phyloP scores from a whole-genome alignment of 768 basidiomycete genomes.

The Panus rudis region DNA sequence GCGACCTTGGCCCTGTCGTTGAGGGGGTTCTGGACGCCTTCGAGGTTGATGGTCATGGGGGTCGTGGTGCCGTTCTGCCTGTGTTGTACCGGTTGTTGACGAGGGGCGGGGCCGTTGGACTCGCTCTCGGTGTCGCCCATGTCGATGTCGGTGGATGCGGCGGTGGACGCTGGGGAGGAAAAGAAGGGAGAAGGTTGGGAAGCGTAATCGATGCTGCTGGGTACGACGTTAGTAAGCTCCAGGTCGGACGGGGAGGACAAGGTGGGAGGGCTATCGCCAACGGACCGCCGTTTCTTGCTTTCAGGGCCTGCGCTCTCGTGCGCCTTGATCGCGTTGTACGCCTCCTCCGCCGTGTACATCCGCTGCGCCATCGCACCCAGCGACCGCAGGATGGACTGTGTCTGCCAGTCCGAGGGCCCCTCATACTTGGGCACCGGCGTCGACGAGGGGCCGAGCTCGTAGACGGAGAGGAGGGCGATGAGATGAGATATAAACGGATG shows the following conservation, averaged over 20 bases:
- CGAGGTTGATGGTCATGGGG: constrained; percentile 46
- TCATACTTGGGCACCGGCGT: constrained; percentile 48
- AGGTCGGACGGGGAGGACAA: constrained; percentile 14
- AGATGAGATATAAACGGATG: constrained; percentile 45
- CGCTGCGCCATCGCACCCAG: constrained; percentile 43
- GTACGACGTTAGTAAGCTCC: constrained; percentile 11
- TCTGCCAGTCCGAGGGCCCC: constrained; percentile 53
- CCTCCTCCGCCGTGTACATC: constrained; percentile 50
- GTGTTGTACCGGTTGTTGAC: constrained; percentile 5
- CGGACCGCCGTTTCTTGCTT: constrained; percentile 38
- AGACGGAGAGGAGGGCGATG: constrained; percentile 50
- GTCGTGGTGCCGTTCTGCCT: constrained; percentile 20
- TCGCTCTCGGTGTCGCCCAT: constrained; percentile 15
- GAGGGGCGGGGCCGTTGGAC: constrained; percentile 17
- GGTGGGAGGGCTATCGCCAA: constrained; percentile 23
- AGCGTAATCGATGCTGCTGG: constrained; percentile 2
- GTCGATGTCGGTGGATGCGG: constrained; percentile 11
- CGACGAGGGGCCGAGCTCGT: constrained; percentile 44
- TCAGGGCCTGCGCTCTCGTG: constrained; percentile 34
- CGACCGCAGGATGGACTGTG: constrained; percentile 47
- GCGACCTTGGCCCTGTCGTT: too few relatives aligned
- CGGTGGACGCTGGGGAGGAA: constrained; percentile 20
- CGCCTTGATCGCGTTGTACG: constrained; percentile 33
- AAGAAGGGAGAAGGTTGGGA: constrained; percentile 17
- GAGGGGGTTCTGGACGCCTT: constrained; percentile 32